Base-by-base conservation (phyloP, 2,329 filamentous ascomycete species). In the Diaporthe longicolla region DNA sequence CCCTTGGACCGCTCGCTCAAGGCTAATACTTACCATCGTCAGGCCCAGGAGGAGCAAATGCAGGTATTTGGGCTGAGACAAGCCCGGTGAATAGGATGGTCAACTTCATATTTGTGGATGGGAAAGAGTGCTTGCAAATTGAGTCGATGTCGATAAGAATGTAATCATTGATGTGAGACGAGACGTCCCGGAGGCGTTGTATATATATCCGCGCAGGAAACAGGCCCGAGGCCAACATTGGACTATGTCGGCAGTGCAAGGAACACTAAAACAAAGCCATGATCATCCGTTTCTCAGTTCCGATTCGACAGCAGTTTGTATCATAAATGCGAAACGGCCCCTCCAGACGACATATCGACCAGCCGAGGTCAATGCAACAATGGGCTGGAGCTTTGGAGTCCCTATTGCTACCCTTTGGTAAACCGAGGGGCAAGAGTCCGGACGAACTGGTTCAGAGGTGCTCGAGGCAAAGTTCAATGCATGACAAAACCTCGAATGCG, bases 31-130 rank as follows among this genome's bases (percentile, higher is more conserved):
- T 43, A 73, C 71, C 29, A 32, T 73, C 71, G n/a, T 70, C 61
- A 4, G 71, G 71, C 4, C 71, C 71, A 21, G 71, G 71, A 70
- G 71, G 61, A 2, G 26, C 50, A 19, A 66, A 73, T 21, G 63
- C 17, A 15, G 63, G 63, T 55, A 73, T 73, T 4, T 69, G 63
- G 11, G 71, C 71, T 1, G 63, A 52, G 19, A 26, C 54, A 2
- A 73, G 63, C 24, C 54, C 40, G 9, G 63, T 43, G 8, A 70
- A 35, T 11, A 73, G n/a, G 3, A 40, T 11, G 29, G 3, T 52
- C 26, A 66, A 24, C 61, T 66, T 66, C 61, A 66, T 66, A 1
- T 24, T 35, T 19, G 43, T 17, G 11, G 11, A 24, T 24, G 17
- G 19, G 17, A 11, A 24, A 1, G 21, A 24, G 7, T 17, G 29